These are phyloP conservation scores for Pseudognaphalium luteoalbum DNA, from an alignment of 129 eudicot genomes.

Conservation along the genomic window DNA sequence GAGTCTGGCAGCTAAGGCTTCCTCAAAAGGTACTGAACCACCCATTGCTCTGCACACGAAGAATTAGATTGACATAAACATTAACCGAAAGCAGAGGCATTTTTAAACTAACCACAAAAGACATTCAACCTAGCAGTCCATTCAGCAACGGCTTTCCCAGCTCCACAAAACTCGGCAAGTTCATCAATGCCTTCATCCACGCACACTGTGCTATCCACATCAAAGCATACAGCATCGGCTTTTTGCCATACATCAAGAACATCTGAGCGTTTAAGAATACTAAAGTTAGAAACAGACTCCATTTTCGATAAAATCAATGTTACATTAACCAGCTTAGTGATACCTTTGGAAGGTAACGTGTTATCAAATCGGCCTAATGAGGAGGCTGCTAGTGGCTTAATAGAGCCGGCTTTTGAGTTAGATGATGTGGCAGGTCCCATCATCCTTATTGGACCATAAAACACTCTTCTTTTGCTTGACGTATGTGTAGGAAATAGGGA, in stretches of 20 bases:
- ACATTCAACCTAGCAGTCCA: constrained; percentile 86
- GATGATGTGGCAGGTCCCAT: constrained; percentile 42
- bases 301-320: not conserved
- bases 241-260: constrained; percentile 83
- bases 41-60: constrained; percentile 71
- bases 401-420: constrained; percentile 46
- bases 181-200: constrained; percentile 98
- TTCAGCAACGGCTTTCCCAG: constrained; percentile 96
- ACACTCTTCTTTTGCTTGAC: constrained; percentile 33
- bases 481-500: constrained; percentile 23
- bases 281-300: not conserved
- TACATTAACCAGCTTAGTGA: not conserved
- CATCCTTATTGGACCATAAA: constrained; percentile 32
- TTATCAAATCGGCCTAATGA: constrained; percentile 54
- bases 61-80: constrained; percentile 16
- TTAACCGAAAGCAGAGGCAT: not conserved
- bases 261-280: constrained; percentile 43
- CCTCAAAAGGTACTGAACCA: constrained; percentile 94
- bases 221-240: constrained; percentile 93
- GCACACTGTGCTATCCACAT: constrained; percentile 98
- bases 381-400: constrained; percentile 52
- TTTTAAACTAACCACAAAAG: not conserved
- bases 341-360: constrained; percentile 81
- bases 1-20: constrained; percentile 87
- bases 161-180: constrained; percentile 98